Evolutionary conservation across 163 green algal genomes (phyloP).

Genomic region (Coccomyxa subellipsoidea): DNA sequence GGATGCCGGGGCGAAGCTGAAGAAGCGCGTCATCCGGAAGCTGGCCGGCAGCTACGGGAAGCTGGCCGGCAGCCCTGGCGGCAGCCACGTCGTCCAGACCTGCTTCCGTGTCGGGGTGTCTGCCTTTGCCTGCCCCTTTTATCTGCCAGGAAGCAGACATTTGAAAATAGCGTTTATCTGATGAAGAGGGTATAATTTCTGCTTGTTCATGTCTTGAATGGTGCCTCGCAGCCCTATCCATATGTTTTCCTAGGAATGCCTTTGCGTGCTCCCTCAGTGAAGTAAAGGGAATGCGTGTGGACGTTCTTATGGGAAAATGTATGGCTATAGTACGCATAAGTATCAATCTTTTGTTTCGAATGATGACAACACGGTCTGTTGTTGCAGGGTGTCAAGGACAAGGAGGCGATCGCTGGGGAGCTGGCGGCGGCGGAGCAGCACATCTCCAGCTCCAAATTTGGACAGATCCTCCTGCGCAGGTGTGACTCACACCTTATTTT

Average conservation of each 20-base stretch:
- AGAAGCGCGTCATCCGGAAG: conserved; percentile 45
- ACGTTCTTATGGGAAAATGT: neutral
- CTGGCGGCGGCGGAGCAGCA: conserved; percentile 36
- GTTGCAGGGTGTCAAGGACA: conserved; percentile 41
- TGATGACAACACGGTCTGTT: neutral
- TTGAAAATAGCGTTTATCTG: neutral
- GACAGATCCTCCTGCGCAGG: conserved; percentile 40
- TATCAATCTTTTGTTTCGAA: neutral
- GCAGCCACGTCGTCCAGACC: conserved; percentile 62
- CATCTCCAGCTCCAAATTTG: conserved; percentile 34
- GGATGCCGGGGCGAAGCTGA: conserved; percentile 38
- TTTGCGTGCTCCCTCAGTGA: neutral
- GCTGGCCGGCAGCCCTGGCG: conserved; percentile 37
- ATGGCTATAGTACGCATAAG: neutral
- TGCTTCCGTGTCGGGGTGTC: conserved; percentile 53
- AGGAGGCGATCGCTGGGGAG: conserved; percentile 61
- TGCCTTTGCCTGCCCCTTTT: too few relatives aligned
- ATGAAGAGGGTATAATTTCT: too few relatives aligned
- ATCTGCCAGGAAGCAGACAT: too few relatives aligned
- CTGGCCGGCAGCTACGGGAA: conserved; percentile 44
- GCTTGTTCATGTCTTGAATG: too few relatives aligned
- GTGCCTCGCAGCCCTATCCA: neutral
- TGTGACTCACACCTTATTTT: conserved; percentile 2
- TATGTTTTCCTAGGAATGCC: neutral
- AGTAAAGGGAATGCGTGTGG: neutral